Base-by-base conservation (phyloP, 2,329 filamentous ascomycete genomes). In the Aplosporella prunicola region DNA sequence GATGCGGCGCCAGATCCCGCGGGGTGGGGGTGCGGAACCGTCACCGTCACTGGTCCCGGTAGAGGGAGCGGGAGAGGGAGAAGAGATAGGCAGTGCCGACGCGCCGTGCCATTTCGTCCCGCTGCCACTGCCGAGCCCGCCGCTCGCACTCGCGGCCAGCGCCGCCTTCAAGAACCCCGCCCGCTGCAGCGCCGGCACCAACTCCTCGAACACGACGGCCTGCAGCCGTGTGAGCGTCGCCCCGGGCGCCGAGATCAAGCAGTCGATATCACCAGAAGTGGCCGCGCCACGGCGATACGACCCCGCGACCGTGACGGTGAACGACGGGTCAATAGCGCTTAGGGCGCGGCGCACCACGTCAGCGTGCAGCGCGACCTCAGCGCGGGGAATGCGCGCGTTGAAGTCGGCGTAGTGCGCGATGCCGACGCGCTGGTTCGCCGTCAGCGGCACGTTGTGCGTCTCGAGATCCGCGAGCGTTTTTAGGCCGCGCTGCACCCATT, bases 91-190 rank as follows among this genome's bases (percentile, higher is more conserved):
- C 0, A 93, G 64, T 9, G 78, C 74, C 25, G 82, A 91, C 35
- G 82, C 88, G 3, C 89, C 88, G 46, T 93, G 84, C 85, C 86
- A 95, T 62, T 91, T 93, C 16, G 78, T 82, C 0, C 82, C 80
- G 15, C 74, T 32, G 15, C n/a, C 34, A 16, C n/a, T n/a, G n/a
- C 27, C 35, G 17, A n/a, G 13, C 25, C 51, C 66, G 7, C 59
- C 57, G 18, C 65, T 63, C n/a, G 62, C 62, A 6, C 62, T 63
- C 5, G 72, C 70, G 0, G 84, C 80, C 7, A 95, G 70, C 1
- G 72, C 69, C 2, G 71, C 77, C 34, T 81, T 79, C 4, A 95
- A 67, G 49, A 93, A 93, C 0, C 66, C 70, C 5, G 66, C 55
- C 1, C 58, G 49, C 26, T 74, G 76, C 7, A 96, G 70, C 1